Conservation (phyloP, 768 basidiomycete species). For the Lentinus brumalis region DNA sequence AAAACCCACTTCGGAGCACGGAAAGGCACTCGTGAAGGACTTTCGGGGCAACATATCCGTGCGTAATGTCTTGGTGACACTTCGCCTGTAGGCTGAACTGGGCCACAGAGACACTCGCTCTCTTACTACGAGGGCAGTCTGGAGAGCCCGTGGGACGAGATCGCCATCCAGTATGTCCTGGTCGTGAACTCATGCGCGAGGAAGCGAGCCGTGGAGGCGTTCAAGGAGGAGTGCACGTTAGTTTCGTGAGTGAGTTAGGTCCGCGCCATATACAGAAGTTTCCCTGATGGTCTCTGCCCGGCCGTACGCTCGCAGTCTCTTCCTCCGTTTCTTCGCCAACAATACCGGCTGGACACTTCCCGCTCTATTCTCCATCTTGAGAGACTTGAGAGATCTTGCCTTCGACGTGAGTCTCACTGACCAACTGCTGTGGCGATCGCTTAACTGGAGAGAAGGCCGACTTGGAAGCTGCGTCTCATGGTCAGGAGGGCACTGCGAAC, state of each 20-base stretch:
- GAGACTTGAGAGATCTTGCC: constrained; percentile 83
- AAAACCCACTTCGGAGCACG: constrained; percentile 75
- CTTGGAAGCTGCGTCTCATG: constrained; percentile 43
- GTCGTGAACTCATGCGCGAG: constrained; percentile 72
- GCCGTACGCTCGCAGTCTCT: constrained; percentile 47
- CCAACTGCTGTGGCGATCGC: neutral
- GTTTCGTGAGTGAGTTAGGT: constrained; percentile 61
- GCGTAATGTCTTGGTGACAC: constrained; percentile 15
- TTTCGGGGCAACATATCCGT: constrained; percentile 57
- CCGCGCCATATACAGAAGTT: constrained; percentile 8
- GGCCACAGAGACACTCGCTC: constrained; percentile 31
- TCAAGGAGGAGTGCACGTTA: constrained; percentile 76
- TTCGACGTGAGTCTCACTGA: constrained; percentile 59
- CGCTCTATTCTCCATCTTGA: constrained; percentile 76
- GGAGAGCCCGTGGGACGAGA: constrained; percentile 81
- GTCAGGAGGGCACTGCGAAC: constrained; percentile 35
- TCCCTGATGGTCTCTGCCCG: constrained; percentile 1
- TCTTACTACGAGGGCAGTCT: constrained; percentile 62
- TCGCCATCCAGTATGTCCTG: constrained; percentile 80
- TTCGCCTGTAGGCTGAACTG: neutral
- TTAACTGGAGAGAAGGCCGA: constrained; percentile 51
- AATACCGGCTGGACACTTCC: constrained; percentile 88
- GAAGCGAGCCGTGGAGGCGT: constrained; percentile 69
- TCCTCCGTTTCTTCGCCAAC: constrained; percentile 77
- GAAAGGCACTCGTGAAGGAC: constrained; percentile 73